phyloP scores from a whole-genome alignment of 305 asterid genomes.

The Solanum aculeatissimum region DNA sequence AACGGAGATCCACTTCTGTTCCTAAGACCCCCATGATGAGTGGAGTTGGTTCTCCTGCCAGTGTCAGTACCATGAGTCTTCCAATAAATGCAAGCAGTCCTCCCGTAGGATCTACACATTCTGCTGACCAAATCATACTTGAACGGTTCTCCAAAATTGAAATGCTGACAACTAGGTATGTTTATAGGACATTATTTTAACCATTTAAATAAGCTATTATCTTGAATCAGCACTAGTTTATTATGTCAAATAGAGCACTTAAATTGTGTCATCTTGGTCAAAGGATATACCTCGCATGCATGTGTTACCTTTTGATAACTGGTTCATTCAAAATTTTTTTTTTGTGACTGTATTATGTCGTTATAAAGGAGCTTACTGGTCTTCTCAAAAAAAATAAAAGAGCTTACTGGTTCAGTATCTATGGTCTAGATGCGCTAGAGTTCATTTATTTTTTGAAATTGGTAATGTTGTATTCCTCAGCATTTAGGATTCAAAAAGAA shows the following conservation, averaged over 20 bases:
- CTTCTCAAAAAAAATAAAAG: neutral
- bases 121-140: constrained; percentile 53
- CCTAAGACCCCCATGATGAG: constrained; percentile 62
- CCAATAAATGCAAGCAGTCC: constrained; percentile 78
- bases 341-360: neutral
- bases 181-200: neutral
- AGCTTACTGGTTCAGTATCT: neutral
- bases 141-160: constrained; percentile 88
- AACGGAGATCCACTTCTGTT: constrained; percentile 70
- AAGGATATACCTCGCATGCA: neutral
- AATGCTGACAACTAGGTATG: constrained; percentile 59
- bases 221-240: neutral
- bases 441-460: too few relatives aligned
- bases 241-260: neutral
- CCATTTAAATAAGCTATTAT: neutral
- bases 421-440: neutral
- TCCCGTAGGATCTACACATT: constrained; percentile 53
- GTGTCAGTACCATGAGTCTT: constrained; percentile 64
- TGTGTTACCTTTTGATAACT: neutral
- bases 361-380: neutral
- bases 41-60: constrained; percentile 92
- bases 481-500: too few relatives aligned
- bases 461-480: too few relatives aligned
- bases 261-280: neutral
- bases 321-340: neutral